These are phyloP conservation scores for Aspergillus haitiensis DNA, from an alignment of 495 filamentous ascomycete species.

Conservation along the genomic window DNA sequence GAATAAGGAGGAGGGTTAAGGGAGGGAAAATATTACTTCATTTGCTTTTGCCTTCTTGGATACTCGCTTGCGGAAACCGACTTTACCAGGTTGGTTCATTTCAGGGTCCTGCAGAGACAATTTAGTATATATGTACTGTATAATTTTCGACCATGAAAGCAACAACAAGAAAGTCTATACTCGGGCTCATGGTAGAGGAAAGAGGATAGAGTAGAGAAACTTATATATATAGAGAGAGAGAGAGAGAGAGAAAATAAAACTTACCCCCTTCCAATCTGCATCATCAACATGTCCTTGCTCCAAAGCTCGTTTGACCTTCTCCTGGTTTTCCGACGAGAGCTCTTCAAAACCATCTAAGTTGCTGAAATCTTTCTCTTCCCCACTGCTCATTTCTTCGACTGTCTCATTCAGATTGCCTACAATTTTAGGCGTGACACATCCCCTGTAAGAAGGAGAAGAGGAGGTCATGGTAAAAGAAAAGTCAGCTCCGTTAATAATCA, in stretches of 20 bases:
- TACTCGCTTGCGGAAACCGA: slow-evolving; percentile 54
- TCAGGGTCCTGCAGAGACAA: slow-evolving; percentile 57
- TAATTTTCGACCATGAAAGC: not conserved
- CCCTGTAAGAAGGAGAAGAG: slow-evolving; percentile 51
- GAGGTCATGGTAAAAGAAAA: not conserved
- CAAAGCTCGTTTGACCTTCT: slow-evolving; percentile 62
- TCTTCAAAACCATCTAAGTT: slow-evolving; percentile 72
- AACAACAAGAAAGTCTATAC: slow-evolving; percentile 21
- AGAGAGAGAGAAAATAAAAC: slow-evolving; percentile 30
- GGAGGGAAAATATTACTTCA: slow-evolving; percentile 27
- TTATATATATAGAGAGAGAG: not conserved
- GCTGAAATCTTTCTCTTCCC: slow-evolving; percentile 40
- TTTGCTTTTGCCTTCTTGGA: slow-evolving; percentile 41
- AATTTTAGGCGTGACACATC: slow-evolving; percentile 70
- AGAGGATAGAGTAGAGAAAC: not conserved
- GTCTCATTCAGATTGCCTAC: slow-evolving; percentile 55
- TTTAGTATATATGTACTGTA: not conserved
- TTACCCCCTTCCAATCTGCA: slow-evolving; percentile 77
- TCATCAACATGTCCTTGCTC: slow-evolving; percentile 71
- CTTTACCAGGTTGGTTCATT: slow-evolving; percentile 64
- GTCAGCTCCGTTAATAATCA: not conserved
- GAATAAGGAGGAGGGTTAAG: slow-evolving; percentile 13
- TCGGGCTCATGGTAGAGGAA: not conserved
- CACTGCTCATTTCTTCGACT: slow-evolving; percentile 29
- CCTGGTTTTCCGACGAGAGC: slow-evolving; percentile 58